Base-by-base conservation (phyloP, 176 grass and related monocot genomes). In the Melocanna baccifera region DNA sequence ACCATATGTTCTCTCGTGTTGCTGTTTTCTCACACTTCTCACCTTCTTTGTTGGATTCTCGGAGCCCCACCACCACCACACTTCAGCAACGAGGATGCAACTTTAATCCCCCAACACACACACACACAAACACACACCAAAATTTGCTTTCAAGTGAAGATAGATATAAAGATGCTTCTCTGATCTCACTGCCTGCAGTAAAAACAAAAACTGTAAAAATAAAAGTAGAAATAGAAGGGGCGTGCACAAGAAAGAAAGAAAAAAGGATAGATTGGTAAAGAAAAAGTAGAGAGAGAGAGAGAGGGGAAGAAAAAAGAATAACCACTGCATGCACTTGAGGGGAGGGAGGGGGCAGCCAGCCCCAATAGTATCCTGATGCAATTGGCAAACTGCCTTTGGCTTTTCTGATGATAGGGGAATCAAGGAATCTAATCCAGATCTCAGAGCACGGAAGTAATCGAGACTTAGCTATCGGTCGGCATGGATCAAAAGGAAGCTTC, bases 381-480 rank as follows among this genome's bases (percentile, higher is more conserved):
- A 85, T 77, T 63, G 87, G 87, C 88, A 71, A 84, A 86, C 88
- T 88, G 80, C 91, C 50, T 80, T 92, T 94, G 94, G 94, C 86
- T 74, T 82, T 89, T 93, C 81, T 83, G 87, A 85, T 96, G 91
- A 88, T 84, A 86, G 81, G 87, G 86, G 89, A 89, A 93, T 91
- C 89, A 86, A 89, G 84, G 94, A 96, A 96, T 96, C 91, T 93
- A 93, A 96, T 89, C 87, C 84, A 93, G 94, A 91, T 91, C 89
- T 89, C 84, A 75, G 77, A 90, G 59, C 81, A 50, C 75, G 58
- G 57, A 84, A 78, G 80, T 67, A 69, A 88, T 76, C 64, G 25
- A 52, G 59, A 81, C 85, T 46, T 80, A 41, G 81, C 82, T 80
- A 80, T 85, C 76, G 39, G 75, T 85, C 76, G 39, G 48, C 20